A percentile compares a stretch with the other conserved stretches of the same genome.
Conservation (phyloP, 306 rosid genomes). For the Ormosia semicastrata region DNA sequence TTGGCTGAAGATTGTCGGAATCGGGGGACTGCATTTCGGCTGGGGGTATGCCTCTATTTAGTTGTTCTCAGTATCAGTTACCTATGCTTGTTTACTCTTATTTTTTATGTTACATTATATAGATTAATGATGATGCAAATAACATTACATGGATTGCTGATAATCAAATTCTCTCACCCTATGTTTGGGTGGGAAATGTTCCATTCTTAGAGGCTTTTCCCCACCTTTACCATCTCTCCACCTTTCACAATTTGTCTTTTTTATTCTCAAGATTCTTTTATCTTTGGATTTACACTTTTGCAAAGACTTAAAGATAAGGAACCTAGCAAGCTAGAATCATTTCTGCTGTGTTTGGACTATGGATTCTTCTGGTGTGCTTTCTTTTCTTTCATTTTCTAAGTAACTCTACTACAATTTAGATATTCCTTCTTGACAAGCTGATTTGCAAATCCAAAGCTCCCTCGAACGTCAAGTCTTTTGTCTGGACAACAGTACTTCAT, state of each 20-base stretch:
- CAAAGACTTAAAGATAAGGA: not conserved
- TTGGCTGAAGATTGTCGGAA: constrained; percentile 89
- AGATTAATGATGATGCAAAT: not conserved
- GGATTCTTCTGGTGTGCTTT: not conserved
- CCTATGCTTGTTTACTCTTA: not conserved
- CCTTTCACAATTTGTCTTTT: not conserved
- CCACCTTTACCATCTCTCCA: not conserved
- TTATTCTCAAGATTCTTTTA: not conserved
- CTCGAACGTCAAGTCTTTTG: not conserved
- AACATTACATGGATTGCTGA: not conserved
- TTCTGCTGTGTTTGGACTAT: not conserved
- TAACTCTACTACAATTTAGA: not conserved
- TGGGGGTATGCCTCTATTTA: constrained; percentile 67
- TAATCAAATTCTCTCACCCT: not conserved
- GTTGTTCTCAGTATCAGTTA: not conserved
- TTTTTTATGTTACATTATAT: not conserved
- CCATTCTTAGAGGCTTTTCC: not conserved
- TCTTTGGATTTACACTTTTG: not conserved
- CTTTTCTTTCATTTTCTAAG: not conserved
- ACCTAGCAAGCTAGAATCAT: not conserved
- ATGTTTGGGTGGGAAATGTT: not conserved
- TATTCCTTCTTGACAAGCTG: not conserved
- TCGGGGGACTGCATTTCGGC: constrained; percentile 89
- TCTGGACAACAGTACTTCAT: not conserved
- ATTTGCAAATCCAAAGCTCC: not conserved